Evolutionary conservation across 192 early-diverging fungal species (phyloP), one percentile per base, ranked within the genome.

Genomic region (Backusella circina): DNA sequence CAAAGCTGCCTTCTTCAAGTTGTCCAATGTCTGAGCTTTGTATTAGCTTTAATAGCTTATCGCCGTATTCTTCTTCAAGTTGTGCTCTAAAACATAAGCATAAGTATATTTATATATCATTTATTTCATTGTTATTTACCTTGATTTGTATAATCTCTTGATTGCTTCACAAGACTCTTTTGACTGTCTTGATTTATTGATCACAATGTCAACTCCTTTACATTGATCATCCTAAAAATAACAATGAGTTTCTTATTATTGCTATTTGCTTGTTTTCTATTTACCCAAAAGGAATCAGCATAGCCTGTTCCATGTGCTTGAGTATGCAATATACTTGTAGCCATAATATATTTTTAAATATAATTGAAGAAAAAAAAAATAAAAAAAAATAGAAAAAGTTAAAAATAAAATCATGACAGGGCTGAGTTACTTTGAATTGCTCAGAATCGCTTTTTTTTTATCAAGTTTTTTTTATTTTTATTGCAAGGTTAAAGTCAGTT

Each of bases 21-120:
- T 71, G 33, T 35, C 75, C 74, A 7, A 79, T 54, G 30, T 41
- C 39, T 4, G 70, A 38, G 21, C 33, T 35, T 16, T 78, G 77
- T 10, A 78, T 61, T 13, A 83, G 67, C 15, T 76, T 92, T 26
- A 84, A 70, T 35, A 94, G 73, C 71, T 84, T 83, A 69, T 92
- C 89, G 41, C 92, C 93, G 71, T 92, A 87, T 2, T 94, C 91
- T 70, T 91, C 90, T 64, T 94, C 93, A 50, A 93, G 81, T 5
- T 81, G 65, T 13, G 93, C 90, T 64, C 93, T 89, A 76, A 35
- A 15, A 41, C 4, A 73, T 33, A 37, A 31, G 10, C 1, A 23
- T 30, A 13, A 33, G 8, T 2, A 5, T 3, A 5, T 8, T 28
- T 26, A 7, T 13, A 5, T 41, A 2, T 21, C 23, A 26, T 28